These are phyloP conservation scores for Boletus huronensis DNA, from an alignment of 768 basidiomycete genomes.

Conservation along the genomic window DNA sequence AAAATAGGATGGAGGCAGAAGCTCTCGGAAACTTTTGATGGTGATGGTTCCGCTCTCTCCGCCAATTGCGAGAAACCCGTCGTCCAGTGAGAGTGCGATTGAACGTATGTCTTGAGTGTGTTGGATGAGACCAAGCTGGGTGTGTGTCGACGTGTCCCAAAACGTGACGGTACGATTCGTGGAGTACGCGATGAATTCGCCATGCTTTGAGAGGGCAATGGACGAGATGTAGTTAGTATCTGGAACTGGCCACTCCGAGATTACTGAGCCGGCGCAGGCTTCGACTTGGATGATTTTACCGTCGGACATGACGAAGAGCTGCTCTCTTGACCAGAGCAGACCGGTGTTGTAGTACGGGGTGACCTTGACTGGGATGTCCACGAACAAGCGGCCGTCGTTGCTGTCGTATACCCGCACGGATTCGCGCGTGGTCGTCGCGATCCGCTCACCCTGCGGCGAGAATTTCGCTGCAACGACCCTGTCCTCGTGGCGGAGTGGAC, in stretches of 20 bases:
- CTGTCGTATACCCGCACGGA: no score
- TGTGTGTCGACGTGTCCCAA: not conserved
- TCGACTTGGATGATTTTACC: no score
- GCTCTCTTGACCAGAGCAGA: slow-evolving; percentile 2
- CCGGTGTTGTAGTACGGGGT: not conserved
- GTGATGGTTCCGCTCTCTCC: not conserved
- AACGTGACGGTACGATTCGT: not conserved
- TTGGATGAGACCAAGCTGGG: not conserved
- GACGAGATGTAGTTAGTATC: no score
- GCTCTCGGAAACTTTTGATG: not conserved
- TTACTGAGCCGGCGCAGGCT: no score
- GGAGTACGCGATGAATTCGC: not conserved
- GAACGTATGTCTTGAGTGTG: not conserved
- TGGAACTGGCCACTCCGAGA: no score
- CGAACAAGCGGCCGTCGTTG: no score
- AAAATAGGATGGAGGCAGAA: not conserved
- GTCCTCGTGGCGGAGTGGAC: not conserved
- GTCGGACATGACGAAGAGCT: not conserved
- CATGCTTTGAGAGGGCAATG: no score
- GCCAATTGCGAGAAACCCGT: not conserved
- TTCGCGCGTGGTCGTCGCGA: no score
- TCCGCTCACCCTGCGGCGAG: no score
- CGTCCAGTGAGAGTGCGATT: not conserved
- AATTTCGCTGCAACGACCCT: not conserved
- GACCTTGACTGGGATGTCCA: not conserved